Evolutionary conservation across 805 yeast species (phyloP), one percentile per base, ranked within the genome.

Genomic region (Starmerella khaoyaiensis): DNA sequence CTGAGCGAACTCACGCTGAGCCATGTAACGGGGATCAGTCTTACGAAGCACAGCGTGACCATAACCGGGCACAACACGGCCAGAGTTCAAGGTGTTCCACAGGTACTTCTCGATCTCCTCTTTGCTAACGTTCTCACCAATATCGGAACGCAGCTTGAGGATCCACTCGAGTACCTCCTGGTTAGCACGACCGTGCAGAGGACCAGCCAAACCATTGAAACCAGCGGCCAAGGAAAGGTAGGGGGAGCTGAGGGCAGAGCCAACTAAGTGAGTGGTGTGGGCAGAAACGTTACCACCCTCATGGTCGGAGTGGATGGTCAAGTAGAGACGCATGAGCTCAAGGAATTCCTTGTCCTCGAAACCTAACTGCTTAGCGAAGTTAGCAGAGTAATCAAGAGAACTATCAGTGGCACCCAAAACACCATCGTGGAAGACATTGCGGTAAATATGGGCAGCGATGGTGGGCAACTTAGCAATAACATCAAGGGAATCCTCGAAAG

Each of bases 261-360:
- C 90, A 45, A 79, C 90, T 57, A 79, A 64, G 62, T 79, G 87
- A 41, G 90, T 79, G 48, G 90, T 74, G 65, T 79, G 90, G 33
- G 90, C 90, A 45, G 83, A 75, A 44, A 79, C 90, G 57, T 79
- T 79, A 61, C 90, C 90, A 64, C 90, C 93, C 67, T 79, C 93
- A 65, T 79, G 93, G 59, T 79, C 93, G 39, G 83, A 72, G 67
- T 79, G 93, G 57, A 79, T 74, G 44, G 87, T 74, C 55, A 79
- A 61, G 69, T 79, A 79, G 50, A 80, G 66, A 65, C 93, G 74
- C 74, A 79, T 72, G 53, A 80, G 69, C 60, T 79, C 86, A 41
- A 74, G 70, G 57, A 79, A 79, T 49, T 67, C 65, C 63, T 74
- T 72, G 41, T 62, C 61, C 49, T 76, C 74, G 58, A 58, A 68